Evolutionary conservation across 768 basidiomycete genomes (phyloP).

Genomic region (Cystobasidiopsis lactophilus): DNA sequence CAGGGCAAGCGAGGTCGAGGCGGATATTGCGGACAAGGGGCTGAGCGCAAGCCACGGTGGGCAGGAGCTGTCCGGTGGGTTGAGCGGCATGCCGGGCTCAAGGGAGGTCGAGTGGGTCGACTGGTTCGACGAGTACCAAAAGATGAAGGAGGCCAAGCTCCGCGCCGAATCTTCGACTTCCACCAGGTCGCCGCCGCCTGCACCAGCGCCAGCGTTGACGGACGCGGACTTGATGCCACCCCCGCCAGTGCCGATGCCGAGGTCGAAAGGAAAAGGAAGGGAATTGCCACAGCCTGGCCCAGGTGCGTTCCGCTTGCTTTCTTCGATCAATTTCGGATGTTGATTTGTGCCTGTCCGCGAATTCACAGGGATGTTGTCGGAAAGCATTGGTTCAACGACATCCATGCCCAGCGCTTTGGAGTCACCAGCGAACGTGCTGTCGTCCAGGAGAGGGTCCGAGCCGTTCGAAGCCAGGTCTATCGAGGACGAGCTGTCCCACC

Average conservation of each 20-base stretch:
- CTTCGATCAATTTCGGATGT: not conserved
- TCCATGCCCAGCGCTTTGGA: too few species aligned
- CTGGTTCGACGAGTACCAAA: slow-evolving; percentile 29
- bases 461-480: too few species aligned
- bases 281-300: not conserved
- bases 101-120: slow-evolving; percentile 30
- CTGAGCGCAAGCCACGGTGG: not conserved
- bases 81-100: not conserved
- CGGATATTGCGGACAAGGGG: slow-evolving; percentile 6
- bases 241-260: not conserved
- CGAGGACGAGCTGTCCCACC: not conserved
- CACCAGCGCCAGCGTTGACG: not conserved
- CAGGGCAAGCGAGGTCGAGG: too few species aligned
- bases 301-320: not conserved
- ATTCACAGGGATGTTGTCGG: too few species aligned
- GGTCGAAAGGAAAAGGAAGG: not conserved
- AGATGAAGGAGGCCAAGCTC: slow-evolving; percentile 28
- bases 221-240: slow-evolving; percentile 1
- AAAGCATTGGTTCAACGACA: too few species aligned
- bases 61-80: slow-evolving; percentile 4
- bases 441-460: too few species aligned
- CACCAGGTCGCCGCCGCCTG: too few species aligned
- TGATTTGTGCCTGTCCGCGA: too few species aligned
- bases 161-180: slow-evolving; percentile 20
- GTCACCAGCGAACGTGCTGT: too few species aligned